Evolutionary conservation across 2,329 filamentous ascomycete genomes (phyloP).

Genomic region (Talaromyces sp.): DNA sequence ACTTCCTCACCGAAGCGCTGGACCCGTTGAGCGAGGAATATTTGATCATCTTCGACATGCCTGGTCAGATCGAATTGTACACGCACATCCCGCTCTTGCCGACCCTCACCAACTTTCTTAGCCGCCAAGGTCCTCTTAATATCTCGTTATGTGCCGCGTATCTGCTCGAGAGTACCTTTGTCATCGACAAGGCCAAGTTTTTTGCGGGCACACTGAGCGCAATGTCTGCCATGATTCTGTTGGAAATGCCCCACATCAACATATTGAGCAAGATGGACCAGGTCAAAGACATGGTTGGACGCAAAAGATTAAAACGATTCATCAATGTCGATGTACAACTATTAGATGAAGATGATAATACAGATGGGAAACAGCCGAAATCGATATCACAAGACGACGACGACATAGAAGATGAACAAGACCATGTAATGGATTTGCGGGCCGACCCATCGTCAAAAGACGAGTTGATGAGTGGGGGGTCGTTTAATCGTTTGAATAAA

Average conservation of each 20-base stretch:
- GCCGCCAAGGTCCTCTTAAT: slow-evolving; percentile 73
- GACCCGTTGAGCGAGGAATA: slow-evolving; percentile 89
- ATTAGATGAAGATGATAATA: slow-evolving; percentile 60
- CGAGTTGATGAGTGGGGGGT: slow-evolving; percentile 72
- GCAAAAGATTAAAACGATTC: slow-evolving; percentile 85
- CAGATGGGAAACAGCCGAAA: slow-evolving; percentile 17
- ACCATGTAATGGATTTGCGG: slow-evolving; percentile 51
- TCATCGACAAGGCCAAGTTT: slow-evolving; percentile 94
- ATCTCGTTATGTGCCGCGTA: slow-evolving; percentile 91
- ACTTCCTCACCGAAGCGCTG: slow-evolving; percentile 81
- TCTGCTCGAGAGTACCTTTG: slow-evolving; percentile 90
- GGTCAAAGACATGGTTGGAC: slow-evolving; percentile 81
- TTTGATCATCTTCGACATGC: slow-evolving; percentile 97
- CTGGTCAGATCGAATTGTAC: slow-evolving; percentile 97
- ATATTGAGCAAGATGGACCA: slow-evolving; percentile 98
- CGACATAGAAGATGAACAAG: slow-evolving; percentile 19
- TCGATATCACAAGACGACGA: slow-evolving; percentile 43
- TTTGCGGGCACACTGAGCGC: slow-evolving; percentile 92
- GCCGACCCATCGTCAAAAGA: slow-evolving; percentile 61
- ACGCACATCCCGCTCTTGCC: slow-evolving; percentile 94
- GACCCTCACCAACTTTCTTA: slow-evolving; percentile 74
- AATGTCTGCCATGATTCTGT: slow-evolving; percentile 99
- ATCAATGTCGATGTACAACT: slow-evolving; percentile 79
- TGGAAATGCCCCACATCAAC: slow-evolving; percentile 95
- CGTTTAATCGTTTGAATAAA: slow-evolving; percentile 77